Evolutionary conservation across 257 asterid genomes (phyloP), one percentile per base, ranked within the genome.

Genomic region (Solanum pimpinellifolium): DNA sequence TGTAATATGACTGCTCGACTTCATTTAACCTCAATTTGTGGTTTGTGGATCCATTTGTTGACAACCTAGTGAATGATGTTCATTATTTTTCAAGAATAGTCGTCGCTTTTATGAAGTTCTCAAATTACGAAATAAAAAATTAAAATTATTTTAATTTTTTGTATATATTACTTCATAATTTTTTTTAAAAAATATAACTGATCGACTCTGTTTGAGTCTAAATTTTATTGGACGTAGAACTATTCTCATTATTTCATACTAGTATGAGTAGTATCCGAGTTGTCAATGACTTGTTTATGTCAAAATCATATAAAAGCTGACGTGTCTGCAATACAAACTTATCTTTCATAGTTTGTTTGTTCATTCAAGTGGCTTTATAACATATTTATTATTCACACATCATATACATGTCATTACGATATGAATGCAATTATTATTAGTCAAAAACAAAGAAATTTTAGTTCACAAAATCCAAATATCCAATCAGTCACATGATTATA

Each of bases 121-220:
- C 5, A 0, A 56, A n/a, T 56, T 11, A 20, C 25, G 11, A 20
- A 56, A 56, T 0, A 56, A 1, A 56, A 56, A 20, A 18, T 56
- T 0, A 18, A 7, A 11, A 56, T 20, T 56, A 56, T 20, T 0
- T 56, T 4, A 20, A 7, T 56, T 56, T 52, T 56, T 56, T 1
- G 0, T 56, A 56, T 20, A 0, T 56, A 18, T 20, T 56, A 56
- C 0, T 0, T 1, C 11, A 20, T 56, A 8, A 7, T 0, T 20
- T 56, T 56, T 7, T 2, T 3, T 29, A 2, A 2, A 2, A 7
- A 20, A 56, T 56, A 56, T 56, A 1, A 56, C 11, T 20, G 0
- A 20, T 0, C 25, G 25, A 56, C 1, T 18, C 11, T 7, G 0
- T 52, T 52, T 52, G 11, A 56, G 11, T 56, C n/a, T 56, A 56